Percentiles rank a stretch among this genome's conserved stretches.
Conservation (phyloP, 2,329 filamentous ascomycete species). For the Aspergillus tubingensis region DNA sequence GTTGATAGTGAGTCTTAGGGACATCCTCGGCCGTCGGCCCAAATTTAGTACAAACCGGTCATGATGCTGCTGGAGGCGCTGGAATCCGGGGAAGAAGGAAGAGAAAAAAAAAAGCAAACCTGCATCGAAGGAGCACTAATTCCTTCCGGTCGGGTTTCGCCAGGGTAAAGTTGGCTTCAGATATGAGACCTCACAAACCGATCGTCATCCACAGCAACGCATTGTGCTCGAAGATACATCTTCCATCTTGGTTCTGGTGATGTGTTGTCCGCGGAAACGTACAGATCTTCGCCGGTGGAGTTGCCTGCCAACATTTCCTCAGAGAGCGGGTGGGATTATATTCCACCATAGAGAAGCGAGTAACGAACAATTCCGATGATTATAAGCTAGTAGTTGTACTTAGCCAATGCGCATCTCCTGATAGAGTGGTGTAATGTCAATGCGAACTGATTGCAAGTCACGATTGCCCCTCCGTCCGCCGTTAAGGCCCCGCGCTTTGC, state of each 20-base stretch:
- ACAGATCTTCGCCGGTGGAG: not conserved
- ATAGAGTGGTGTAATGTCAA: not conserved
- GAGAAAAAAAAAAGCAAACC: not conserved
- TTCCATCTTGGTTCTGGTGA: not conserved
- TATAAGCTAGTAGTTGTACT: not conserved
- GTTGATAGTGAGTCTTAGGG: not conserved
- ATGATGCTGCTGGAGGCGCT: not conserved
- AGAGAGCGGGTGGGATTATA: not conserved
- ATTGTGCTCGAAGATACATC: not conserved
- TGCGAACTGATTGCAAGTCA: not conserved
- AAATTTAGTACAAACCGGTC: not conserved
- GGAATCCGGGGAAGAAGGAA: not conserved
- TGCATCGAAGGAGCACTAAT: not conserved
- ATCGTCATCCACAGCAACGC: not conserved
- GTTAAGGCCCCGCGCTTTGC: not conserved
- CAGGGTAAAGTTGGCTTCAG: not conserved
- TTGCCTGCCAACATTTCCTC: not conserved
- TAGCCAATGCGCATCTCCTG: not conserved
- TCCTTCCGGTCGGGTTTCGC: not conserved
- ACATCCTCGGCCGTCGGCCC: not conserved
- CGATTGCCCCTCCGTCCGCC: not conserved
- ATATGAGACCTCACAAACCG: slow-evolving; percentile 1
- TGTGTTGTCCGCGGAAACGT: slow-evolving; percentile 5
- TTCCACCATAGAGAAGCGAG: not conserved
- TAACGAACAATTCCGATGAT: no score